Conservation (phyloP, 352 stramenopile genomes). For the Phytophthora kernoviae region DNA sequence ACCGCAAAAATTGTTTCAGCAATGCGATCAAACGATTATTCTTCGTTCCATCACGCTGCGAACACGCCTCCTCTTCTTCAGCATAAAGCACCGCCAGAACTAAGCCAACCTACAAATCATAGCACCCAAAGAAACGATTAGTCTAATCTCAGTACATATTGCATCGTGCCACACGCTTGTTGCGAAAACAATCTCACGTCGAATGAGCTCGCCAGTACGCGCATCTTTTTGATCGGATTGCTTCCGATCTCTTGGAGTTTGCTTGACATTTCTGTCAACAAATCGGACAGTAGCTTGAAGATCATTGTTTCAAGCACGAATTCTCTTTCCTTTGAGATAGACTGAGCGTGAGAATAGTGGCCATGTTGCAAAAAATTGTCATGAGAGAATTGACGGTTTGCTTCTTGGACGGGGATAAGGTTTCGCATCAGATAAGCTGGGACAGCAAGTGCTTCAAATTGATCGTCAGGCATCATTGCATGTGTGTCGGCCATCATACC, state of each 20-base stretch:
- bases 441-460: conserved; percentile 38
- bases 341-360: conserved; percentile 23
- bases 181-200: conserved; percentile 36
- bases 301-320: conserved; percentile 33
- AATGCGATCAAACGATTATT: conserved; percentile 28
- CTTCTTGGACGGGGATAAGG: conserved; percentile 23
- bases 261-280: conserved; percentile 49
- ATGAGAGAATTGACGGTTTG: conserved; percentile 19
- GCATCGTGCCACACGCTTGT: background rate
- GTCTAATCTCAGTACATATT: conserved; percentile 16
- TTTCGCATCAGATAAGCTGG: conserved; percentile 24
- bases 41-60: conserved; percentile 8
- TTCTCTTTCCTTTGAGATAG: conserved; percentile 36
- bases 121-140: conserved; percentile 15
- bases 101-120: conserved; percentile 39
- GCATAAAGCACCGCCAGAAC: conserved; percentile 45
- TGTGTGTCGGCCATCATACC: conserved; percentile 18
- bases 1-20: conserved; percentile 57
- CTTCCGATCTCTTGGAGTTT: conserved; percentile 34
- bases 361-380: conserved; percentile 7
- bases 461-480: conserved; percentile 30
- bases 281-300: conserved; percentile 30
- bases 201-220: conserved; percentile 38
- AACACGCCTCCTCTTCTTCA: conserved; percentile 18
- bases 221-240: conserved; percentile 36